phyloP scores from a whole-genome alignment of 371 early-diverging fungal species.

The Syncephalastrum racemosum region DNA sequence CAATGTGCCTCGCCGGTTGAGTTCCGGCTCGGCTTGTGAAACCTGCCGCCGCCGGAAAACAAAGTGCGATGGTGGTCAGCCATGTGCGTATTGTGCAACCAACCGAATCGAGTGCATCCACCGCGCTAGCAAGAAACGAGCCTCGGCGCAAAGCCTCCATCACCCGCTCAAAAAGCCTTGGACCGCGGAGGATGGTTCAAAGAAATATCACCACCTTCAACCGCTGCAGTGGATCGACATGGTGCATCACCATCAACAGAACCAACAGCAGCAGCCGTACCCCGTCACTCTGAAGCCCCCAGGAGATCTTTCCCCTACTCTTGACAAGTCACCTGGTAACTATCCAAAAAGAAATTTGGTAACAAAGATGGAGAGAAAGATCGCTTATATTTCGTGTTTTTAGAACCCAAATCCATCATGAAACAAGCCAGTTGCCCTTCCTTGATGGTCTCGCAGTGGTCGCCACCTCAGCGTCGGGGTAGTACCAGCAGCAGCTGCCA shows the following conservation, averaged over 20 bases:
- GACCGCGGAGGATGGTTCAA: constrained; percentile 11
- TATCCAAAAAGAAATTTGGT: no score
- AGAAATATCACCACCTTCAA: constrained; percentile 1
- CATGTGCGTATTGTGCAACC: constrained; percentile 41
- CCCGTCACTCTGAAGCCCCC: no score
- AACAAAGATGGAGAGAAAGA: no score
- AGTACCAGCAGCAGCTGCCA: no score
- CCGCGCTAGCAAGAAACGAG: constrained; percentile 25
- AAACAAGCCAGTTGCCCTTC: constrained; percentile 27
- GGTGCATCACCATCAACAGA: constrained; percentile 2
- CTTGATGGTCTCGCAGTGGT: constrained; percentile 15
- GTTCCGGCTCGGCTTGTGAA: constrained; percentile 47
- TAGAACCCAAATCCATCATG: constrained; percentile 17
- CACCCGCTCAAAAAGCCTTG: constrained; percentile 6
- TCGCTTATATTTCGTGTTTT: background rate
- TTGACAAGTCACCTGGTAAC: no score
- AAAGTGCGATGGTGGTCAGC: constrained; percentile 45
- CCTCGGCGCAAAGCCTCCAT: constrained; percentile 4
- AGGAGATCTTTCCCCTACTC: no score
- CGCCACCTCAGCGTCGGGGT: constrained; percentile 1
- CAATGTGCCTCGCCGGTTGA: constrained; percentile 30
- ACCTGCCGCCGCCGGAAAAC: constrained; percentile 47
- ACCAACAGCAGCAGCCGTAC: background rate
- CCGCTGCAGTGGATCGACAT: no score
- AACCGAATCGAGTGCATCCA: constrained; percentile 38